Evolutionary conservation across 345 rosid species (phyloP).

Genomic region (Cardamine occulta): DNA sequence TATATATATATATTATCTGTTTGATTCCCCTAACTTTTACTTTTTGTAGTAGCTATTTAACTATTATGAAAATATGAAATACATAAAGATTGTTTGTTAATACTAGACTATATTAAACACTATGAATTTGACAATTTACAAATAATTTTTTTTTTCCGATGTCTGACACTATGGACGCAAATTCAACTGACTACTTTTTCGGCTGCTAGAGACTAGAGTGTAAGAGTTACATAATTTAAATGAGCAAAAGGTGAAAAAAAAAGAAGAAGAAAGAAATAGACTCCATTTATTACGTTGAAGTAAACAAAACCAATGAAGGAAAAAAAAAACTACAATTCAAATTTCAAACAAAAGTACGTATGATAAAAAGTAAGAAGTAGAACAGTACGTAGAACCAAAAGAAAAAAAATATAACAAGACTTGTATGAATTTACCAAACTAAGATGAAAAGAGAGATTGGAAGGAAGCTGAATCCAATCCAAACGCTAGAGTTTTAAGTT

Average conservation of each 20-base stretch:
- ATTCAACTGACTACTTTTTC: background rate
- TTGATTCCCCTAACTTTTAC: background rate
- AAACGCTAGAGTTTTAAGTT: conserved; percentile 9
- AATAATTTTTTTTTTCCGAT: no score
- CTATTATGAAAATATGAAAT: background rate
- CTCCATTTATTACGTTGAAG: background rate
- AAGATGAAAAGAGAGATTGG: background rate
- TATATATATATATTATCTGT: no score
- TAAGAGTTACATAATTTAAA: background rate
- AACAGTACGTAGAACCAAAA: background rate
- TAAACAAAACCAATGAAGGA: background rate
- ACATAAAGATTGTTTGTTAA: background rate
- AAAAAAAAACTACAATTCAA: background rate
- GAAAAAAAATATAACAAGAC: background rate
- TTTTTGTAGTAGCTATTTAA: background rate
- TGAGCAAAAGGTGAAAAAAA: background rate
- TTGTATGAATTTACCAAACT: background rate
- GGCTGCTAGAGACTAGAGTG: background rate
- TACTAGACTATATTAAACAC: no score
- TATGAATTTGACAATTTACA: background rate
- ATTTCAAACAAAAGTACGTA: background rate
- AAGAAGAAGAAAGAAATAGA: no score
- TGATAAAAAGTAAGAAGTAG: background rate
- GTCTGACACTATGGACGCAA: background rate
- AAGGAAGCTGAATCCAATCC: conserved; percentile 10